Base-by-base conservation (phyloP, 768 basidiomycete species). In the Boletales sp. region DNA sequence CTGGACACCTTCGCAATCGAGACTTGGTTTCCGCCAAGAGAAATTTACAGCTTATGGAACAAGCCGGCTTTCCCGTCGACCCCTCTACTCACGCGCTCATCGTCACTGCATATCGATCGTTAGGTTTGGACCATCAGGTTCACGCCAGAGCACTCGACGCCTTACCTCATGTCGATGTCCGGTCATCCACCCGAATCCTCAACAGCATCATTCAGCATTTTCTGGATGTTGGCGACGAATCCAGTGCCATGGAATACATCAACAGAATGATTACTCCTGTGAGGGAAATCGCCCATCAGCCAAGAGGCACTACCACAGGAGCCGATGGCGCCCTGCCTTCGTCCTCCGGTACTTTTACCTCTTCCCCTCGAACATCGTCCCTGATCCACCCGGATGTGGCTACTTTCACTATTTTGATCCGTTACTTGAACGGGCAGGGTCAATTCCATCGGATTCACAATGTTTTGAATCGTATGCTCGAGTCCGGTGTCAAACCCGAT, bases 121-220 rank as follows among this genome's bases (percentile, higher is more conserved):
- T 87, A 39, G 87, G 87, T 13, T 68, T 72, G 24, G 82, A 87
- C 59, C 56, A 59, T 9, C 67, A 77, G 48, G 78, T 90, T 21
- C 75, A 82, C 57, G 63, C 69, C 37, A 74, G 72, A 45, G 79
- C 81, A 2, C 58, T 87, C 51, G 69, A 72, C 30, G 70, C 70
- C 24, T 60, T 90, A 37, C 67, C 58, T 34, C 59, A 67, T 19
- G 62, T 83, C 51, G 69, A 71, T 52, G 57, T 56, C 13, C 64
- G 54, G 4, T 66, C 69, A 2, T 74, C 79, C 36, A 79, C 81
- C n/a, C 64, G 67, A 27, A 74, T 82, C n/a, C 61, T 90, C 63
- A 91, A 91, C 73, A 76, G 75, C 51, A 69, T 90, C n/a, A 72
- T 89, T 39, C 79, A 79, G 53, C 73, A 83, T 36, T 73, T 78